These are phyloP conservation scores for Penicillium sp. DNA, from an alignment of 2,329 filamentous ascomycete species.

Conservation along the genomic window DNA sequence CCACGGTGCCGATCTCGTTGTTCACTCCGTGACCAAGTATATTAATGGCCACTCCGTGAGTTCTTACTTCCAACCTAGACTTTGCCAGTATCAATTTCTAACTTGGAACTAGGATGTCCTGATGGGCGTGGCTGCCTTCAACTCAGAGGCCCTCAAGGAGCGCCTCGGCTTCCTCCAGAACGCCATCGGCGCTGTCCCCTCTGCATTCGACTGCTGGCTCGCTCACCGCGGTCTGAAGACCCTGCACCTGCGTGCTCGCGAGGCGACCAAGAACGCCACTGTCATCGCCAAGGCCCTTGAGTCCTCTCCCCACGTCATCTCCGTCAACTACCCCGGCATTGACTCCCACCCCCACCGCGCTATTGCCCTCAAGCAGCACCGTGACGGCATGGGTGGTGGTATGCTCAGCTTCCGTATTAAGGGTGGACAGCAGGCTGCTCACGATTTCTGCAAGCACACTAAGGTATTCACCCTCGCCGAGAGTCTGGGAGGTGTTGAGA, in stretches of 20 bases:
- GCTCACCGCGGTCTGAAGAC: slow-evolving; percentile 96
- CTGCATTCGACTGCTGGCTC: slow-evolving; percentile 94
- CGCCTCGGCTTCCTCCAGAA: slow-evolving; percentile 88
- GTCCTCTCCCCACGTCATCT: slow-evolving; percentile 68
- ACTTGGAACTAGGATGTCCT: slow-evolving; percentile 61
- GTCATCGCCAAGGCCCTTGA: slow-evolving; percentile 69
- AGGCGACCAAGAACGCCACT: slow-evolving; percentile 73
- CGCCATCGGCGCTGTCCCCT: slow-evolving; percentile 89
- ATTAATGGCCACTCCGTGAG: slow-evolving; percentile 79
- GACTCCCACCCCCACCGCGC: slow-evolving; percentile 75
- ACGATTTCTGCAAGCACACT: slow-evolving; percentile 83
- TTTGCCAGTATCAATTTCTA: not conserved
- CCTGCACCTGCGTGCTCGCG: slow-evolving; percentile 79
- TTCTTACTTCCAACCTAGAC: not conserved
- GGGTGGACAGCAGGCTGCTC: slow-evolving; percentile 75
- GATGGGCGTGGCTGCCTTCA: slow-evolving; percentile 95
- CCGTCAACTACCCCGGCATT: slow-evolving; percentile 92
- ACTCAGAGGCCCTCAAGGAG: slow-evolving; percentile 67
- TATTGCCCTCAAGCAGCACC: slow-evolving; percentile 84
- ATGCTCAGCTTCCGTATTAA: slow-evolving; percentile 95
- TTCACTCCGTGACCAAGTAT: slow-evolving; percentile 97
- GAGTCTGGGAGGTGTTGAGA: slow-evolving; percentile 84
- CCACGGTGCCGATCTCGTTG: slow-evolving; percentile 90
- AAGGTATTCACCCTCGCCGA: slow-evolving; percentile 89
- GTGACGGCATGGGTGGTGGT: slow-evolving; percentile 85